These are phyloP conservation scores for Dianthus caryophyllus DNA, from an alignment of 148 eudicot species.

Conservation along the genomic window DNA sequence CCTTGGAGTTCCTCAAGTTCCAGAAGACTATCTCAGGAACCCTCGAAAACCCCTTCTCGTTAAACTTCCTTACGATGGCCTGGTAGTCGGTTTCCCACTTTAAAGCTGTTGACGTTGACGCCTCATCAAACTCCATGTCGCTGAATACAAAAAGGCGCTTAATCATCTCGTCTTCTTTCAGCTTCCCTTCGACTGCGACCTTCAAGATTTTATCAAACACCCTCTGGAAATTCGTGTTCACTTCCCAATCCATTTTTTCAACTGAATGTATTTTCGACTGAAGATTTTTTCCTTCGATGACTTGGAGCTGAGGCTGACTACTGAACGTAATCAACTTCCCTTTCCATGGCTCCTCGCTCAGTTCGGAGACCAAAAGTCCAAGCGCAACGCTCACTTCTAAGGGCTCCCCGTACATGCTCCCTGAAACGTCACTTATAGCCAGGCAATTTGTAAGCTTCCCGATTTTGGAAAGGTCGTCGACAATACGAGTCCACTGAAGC, in stretches of 20 bases:
- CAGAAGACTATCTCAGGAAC: constrained; percentile 38
- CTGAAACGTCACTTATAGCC: constrained; percentile 47
- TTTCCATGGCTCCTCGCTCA: constrained; percentile 38
- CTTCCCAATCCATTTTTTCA: constrained; percentile 15
- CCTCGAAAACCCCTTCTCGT: constrained; percentile 24
- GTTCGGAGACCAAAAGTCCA: constrained; percentile 29
- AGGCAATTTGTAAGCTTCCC: too few species aligned
- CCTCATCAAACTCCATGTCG: constrained; percentile 31
- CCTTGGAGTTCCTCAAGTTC: constrained; percentile 40
- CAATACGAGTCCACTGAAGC: too few species aligned
- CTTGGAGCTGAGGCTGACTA: constrained; percentile 19
- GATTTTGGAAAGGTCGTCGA: too few species aligned
- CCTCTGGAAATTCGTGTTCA: constrained; percentile 34
- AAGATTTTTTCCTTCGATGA: constrained; percentile 22
- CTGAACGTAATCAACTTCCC: constrained; percentile 34
- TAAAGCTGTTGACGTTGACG: constrained; percentile 18
- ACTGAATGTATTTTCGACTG: constrained; percentile 12
- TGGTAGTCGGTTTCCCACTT: constrained; percentile 31
- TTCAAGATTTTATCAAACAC: constrained; percentile 35
- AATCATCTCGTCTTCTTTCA: constrained; percentile 26
- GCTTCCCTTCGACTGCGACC: constrained; percentile 24
- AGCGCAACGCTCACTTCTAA: constrained; percentile 45
- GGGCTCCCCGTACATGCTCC: constrained; percentile 34
- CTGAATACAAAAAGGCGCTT: constrained; percentile 33
- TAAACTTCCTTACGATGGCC: constrained; percentile 23